Base-by-base conservation (phyloP, 2,329 filamentous ascomycete species). In the Stagonosporopsis cucurbitacearum region DNA sequence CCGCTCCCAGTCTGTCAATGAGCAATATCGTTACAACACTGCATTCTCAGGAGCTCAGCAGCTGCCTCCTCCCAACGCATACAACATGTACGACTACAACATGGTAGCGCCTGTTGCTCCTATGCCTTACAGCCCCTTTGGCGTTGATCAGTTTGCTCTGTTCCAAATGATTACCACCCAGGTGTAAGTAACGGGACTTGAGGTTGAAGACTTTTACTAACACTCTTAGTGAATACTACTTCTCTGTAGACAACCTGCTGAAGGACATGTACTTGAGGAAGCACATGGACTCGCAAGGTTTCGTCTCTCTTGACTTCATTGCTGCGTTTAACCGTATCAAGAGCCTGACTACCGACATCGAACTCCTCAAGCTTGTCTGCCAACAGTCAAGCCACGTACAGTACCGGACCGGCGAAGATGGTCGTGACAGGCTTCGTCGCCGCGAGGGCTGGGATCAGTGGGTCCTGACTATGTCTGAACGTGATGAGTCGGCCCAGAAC, bases 211-310 rank as follows among this genome's bases (percentile, higher is more conserved):
- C 13, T 9, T 7, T 32, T 32, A 51, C 73, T 78, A 71, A 79
- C 59, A 37, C 72, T 62, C 79, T 84, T 70, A 84, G 92, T 33
- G 92, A 96, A 69, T 99, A 97, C 80, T 99, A 99, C 77, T 96
- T 99, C 78, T 98, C 94, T 0, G 85, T 96, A 25, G 91, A 97
- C 70, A 99, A 99, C 73, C 83, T 98, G 45, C 90, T 91, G 82
- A 97, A 96, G 77, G 95, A 99, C 70, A 83, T 91, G 69, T 98
- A 87, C 76, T 82, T 99, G 56, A 88, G 95, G 54, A 88, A 86
- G 68, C 88, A 93, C 66, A 98, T 99, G 95, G 94, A 99, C 72
- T 91, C 90, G 1, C 91, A 98, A 74, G 95, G 95, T 17, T 98
- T 93, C 70, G 93, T 97, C 13, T 87, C 86, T 46, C 79, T 99